Conservation (phyloP, 2,329 filamentous ascomycete genomes). For the Penicillium digitatum region DNA sequence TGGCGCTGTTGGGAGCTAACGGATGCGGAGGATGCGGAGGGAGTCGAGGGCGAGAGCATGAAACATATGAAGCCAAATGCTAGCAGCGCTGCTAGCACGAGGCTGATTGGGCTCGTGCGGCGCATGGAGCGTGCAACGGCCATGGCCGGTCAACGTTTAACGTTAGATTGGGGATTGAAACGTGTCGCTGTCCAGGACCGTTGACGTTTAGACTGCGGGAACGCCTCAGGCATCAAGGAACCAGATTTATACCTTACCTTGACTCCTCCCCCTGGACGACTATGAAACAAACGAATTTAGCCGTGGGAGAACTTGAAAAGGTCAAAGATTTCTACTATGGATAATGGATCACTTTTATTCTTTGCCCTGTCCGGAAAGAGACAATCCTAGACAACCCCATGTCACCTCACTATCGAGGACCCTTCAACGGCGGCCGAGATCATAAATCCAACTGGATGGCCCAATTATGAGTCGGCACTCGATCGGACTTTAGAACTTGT, state of each 20-base stretch:
- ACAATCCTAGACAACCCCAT: background rate
- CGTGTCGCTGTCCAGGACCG: constrained; percentile 14
- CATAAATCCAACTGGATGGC: background rate
- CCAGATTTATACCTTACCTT: background rate
- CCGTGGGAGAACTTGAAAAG: background rate
- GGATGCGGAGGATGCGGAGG: constrained; percentile 44
- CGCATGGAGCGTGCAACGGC: constrained; percentile 65
- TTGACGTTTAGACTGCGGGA: background rate
- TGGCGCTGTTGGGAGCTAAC: constrained; percentile 51
- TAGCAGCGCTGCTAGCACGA: constrained; percentile 67
- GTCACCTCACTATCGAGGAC: constrained; percentile 5
- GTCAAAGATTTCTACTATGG: background rate
- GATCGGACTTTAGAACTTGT: background rate
- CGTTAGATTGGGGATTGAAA: constrained; percentile 9
- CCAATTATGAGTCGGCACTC: constrained; percentile 6
- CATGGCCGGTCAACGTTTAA: constrained; percentile 39
- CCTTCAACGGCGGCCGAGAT: background rate
- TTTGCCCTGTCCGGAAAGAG: constrained; percentile 15
- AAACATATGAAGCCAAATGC: constrained; percentile 64
- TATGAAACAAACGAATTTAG: background rate
- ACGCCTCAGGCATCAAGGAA: constrained; percentile 5
- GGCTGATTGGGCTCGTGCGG: constrained; percentile 72
- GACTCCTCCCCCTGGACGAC: background rate
- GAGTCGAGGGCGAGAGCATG: constrained; percentile 48
- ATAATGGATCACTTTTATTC: background rate